Base-by-base conservation (phyloP, 2,329 filamentous ascomycete species). In the Metarhizium sp. region DNA sequence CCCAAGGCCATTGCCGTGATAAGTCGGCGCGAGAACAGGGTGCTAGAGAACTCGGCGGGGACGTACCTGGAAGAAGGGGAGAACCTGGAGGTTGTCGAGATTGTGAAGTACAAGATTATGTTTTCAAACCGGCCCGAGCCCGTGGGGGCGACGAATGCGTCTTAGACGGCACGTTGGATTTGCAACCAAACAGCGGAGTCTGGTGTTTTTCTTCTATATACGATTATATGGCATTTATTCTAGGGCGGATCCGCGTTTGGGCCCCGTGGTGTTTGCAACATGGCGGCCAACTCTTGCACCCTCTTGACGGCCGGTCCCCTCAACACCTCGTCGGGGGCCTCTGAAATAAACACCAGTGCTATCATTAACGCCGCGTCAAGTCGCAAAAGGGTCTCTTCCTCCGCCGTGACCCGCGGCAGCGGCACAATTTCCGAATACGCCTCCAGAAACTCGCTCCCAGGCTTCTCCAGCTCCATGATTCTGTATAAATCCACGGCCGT, bases 121-220 rank as follows among this genome's bases (percentile, higher is more conserved):
- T 97, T 97, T 71, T 86, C 86, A 18, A 81, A 80, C 58, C 78
- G 92, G 50, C 92, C 92, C 5, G 92, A 97, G 72, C 92, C 92
- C 49, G 88, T 96, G 54, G 83, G 84, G n/a, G 57, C 59, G 29
- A 50, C 55, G n/a, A 53, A 56, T 29, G 57, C 52, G 32, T 6
- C 53, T 38, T 58, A 55, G 51, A 2, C 13, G n/a, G 25, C 7
- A 14, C 10, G 20, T 4, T 29, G 45, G 20, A 6, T 30, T 40
- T 10, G 6, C 14, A 4, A 40, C 38, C 38, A 2, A 5, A 7
- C 11, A 16, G 38, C 10, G 38, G 34, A 8, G 45, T 4, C 1
- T 18, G 16, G 34, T 16, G 34, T 16, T 29, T 6, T 29, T 25
- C 42, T 38, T 36, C 25, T 25, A 25, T 25, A 25, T 25, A 25